Evolutionary conservation across 345 rosid genomes (phyloP).

Genomic region (Melastoma malabathricum): DNA sequence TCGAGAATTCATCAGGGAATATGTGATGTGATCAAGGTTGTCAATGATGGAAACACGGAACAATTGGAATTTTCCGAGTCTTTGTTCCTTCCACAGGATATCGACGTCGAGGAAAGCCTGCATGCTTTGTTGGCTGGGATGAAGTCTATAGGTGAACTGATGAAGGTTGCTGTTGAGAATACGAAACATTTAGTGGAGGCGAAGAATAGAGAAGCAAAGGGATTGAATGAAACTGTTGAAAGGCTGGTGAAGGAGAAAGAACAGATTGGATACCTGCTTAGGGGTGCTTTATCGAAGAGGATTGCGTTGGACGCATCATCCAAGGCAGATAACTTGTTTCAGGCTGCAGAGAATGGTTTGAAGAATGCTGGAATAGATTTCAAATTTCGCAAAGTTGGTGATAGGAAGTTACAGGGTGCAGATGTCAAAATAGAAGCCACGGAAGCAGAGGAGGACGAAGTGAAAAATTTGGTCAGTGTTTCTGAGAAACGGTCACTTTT

Average conservation of each 20-base stretch:
- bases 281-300: slow-evolving; percentile 78
- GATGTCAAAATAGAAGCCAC: slow-evolving; percentile 16
- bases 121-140: slow-evolving; percentile 86
- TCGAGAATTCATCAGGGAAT: slow-evolving; percentile 61
- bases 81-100: slow-evolving; percentile 74
- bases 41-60: slow-evolving; percentile 46
- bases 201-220: slow-evolving; percentile 48
- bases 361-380: slow-evolving; percentile 62
- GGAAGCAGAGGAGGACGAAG: slow-evolving; percentile 60
- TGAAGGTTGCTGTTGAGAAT: slow-evolving; percentile 50
- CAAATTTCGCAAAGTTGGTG: slow-evolving; percentile 35
- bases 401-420: slow-evolving; percentile 22
- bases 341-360: slow-evolving; percentile 80
- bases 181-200: slow-evolving; percentile 46
- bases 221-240: slow-evolving; percentile 57
- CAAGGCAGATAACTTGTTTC: slow-evolving; percentile 49
- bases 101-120: slow-evolving; percentile 67
- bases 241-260: slow-evolving; percentile 72
- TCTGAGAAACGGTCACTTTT: too few relatives aligned
- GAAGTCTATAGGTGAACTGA: slow-evolving; percentile 71
- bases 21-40: slow-evolving; percentile 42
- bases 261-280: slow-evolving; percentile 71
- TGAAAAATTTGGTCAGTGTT: slow-evolving; percentile 58
- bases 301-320: slow-evolving; percentile 42
- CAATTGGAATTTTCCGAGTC: slow-evolving; percentile 70